Percentiles rank a stretch among this genome's conserved stretches.
These are phyloP conservation scores for Mycosphaerelloides madeirae DNA, from an alignment of 2,329 filamentous ascomycete species.

Conservation along the genomic window DNA sequence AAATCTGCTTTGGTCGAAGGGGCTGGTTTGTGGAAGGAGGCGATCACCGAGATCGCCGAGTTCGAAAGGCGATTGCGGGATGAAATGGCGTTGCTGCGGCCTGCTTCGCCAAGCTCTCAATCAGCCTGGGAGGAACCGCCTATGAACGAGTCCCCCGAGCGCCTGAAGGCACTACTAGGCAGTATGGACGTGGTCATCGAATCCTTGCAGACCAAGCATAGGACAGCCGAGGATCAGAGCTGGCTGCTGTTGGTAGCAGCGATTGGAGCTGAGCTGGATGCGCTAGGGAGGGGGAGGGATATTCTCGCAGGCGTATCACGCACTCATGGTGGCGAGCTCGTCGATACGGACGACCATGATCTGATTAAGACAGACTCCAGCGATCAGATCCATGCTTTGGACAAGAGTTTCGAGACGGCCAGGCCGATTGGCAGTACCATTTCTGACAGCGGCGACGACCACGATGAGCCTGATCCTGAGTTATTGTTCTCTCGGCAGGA, in stretches of 20 bases:
- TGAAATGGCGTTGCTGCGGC: slow-evolving; percentile 44
- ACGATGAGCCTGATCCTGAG: slow-evolving; percentile 45
- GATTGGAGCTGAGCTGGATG: slow-evolving; percentile 68
- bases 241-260: slow-evolving; percentile 75
- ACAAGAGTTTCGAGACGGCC: slow-evolving; percentile 31
- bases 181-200: slow-evolving; percentile 55
- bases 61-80: slow-evolving; percentile 63
- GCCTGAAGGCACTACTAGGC: slow-evolving; percentile 38
- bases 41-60: slow-evolving; percentile 53
- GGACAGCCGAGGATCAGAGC: slow-evolving; percentile 54
- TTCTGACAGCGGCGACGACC: slow-evolving; percentile 34
- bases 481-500: slow-evolving; percentile 45
- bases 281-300: slow-evolving; percentile 57
- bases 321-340: slow-evolving; percentile 6
- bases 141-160: slow-evolving; percentile 19
- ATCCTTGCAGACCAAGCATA: slow-evolving; percentile 52
- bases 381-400: slow-evolving; percentile 28
- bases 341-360: slow-evolving; percentile 9
- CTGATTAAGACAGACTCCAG: slow-evolving; percentile 12
- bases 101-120: slow-evolving; percentile 19
- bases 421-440: slow-evolving; percentile 19
- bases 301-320: slow-evolving; percentile 47
- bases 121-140: slow-evolving; percentile 28
- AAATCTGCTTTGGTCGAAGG: slow-evolving; percentile 64
- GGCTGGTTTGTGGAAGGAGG: slow-evolving; percentile 60